Evolutionary conservation across 208 protist species (phyloP).

Genomic region (Herpetomonas samuelpessoai): DNA sequence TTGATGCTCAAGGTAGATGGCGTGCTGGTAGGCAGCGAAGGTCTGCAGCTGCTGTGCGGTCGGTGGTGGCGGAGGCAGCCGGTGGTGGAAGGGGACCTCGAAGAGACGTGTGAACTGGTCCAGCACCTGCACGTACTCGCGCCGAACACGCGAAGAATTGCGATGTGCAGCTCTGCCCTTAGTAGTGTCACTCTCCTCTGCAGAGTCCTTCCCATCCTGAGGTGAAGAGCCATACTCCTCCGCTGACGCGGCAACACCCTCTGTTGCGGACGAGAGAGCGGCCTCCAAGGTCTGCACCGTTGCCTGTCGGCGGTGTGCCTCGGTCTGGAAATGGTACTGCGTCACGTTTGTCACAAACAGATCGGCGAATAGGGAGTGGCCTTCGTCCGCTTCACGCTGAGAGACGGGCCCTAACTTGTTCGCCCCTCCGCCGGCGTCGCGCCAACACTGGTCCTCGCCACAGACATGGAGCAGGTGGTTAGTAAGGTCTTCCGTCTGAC

Average conservation of each 20-base stretch:
- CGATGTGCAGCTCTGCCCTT: too few relatives aligned
- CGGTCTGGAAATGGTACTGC: neutral
- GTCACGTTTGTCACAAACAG: neutral
- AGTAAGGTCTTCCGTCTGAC: constrained; percentile 56
- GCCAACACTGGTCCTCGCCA: constrained; percentile 57
- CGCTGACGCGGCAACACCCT: too few relatives aligned
- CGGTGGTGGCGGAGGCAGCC: neutral
- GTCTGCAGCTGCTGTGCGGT: neutral
- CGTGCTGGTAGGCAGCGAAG: neutral
- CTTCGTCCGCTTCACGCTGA: neutral
- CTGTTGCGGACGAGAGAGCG: too few relatives aligned
- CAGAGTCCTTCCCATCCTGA: too few relatives aligned
- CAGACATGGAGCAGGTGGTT: constrained; percentile 42
- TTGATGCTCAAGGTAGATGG: neutral
- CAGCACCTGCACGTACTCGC: constrained; percentile 10
- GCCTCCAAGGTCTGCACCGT: too few relatives aligned
- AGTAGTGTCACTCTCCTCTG: too few relatives aligned
- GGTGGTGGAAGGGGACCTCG: constrained; percentile 8
- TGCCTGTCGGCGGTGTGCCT: too few relatives aligned
- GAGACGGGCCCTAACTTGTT: too few relatives aligned
- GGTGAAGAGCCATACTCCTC: too few relatives aligned
- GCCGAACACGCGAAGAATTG: too few relatives aligned
- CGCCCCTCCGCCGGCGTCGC: neutral
- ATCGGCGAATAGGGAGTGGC: neutral
- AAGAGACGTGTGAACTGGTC: constrained; percentile 21